A percentile compares a stretch with the other conserved stretches of the same genome.
These are phyloP conservation scores for Aspergillus sp. DNA, from an alignment of 2,329 filamentous ascomycete genomes.

Conservation along the genomic window DNA sequence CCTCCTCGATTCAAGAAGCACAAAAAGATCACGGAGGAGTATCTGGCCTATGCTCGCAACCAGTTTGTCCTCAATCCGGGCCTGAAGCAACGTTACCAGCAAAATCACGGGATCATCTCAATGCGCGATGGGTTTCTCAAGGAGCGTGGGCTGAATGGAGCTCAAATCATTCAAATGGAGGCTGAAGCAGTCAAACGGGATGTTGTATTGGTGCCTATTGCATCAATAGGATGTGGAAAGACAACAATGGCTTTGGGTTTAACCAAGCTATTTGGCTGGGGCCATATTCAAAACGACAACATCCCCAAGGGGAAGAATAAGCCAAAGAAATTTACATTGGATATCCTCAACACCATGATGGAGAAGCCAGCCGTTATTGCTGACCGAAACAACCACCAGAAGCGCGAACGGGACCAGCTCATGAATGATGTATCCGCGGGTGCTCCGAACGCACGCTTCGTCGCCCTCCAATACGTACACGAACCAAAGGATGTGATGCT, in stretches of 20 bases:
- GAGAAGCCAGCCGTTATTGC: slow-evolving; percentile 75
- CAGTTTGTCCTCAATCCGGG: slow-evolving; percentile 68
- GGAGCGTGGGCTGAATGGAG: slow-evolving; percentile 79
- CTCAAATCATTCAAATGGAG: slow-evolving; percentile 79
- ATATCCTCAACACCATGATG: slow-evolving; percentile 65
- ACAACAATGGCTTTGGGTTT: slow-evolving; percentile 86
- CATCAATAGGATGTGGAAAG: slow-evolving; percentile 95
- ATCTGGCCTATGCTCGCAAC: slow-evolving; percentile 76
- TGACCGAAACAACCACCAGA: slow-evolving; percentile 91
- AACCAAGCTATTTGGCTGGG: slow-evolving; percentile 82
- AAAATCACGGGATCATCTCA: slow-evolving; percentile 93
- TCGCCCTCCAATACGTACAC: slow-evolving; percentile 88
- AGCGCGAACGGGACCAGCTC: slow-evolving; percentile 82
- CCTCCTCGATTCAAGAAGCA: slow-evolving; percentile 83
- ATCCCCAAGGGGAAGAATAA: slow-evolving; percentile 75
- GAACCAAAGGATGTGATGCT: slow-evolving; percentile 62
- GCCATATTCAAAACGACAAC: slow-evolving; percentile 95
- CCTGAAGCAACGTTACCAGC: slow-evolving; percentile 70
- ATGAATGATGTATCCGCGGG: slow-evolving; percentile 71
- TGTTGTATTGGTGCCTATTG: slow-evolving; percentile 83
- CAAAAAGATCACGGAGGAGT: slow-evolving; percentile 83
- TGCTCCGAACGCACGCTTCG: slow-evolving; percentile 66
- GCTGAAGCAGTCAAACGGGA: slow-evolving; percentile 60
- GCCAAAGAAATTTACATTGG: slow-evolving; percentile 73
- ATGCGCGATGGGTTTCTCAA: slow-evolving; percentile 84